Percentiles rank a stretch among this genome's conserved stretches.
Conservation (phyloP, 805 yeast genomes). For the Kodamaea jinghongensis region DNA sequence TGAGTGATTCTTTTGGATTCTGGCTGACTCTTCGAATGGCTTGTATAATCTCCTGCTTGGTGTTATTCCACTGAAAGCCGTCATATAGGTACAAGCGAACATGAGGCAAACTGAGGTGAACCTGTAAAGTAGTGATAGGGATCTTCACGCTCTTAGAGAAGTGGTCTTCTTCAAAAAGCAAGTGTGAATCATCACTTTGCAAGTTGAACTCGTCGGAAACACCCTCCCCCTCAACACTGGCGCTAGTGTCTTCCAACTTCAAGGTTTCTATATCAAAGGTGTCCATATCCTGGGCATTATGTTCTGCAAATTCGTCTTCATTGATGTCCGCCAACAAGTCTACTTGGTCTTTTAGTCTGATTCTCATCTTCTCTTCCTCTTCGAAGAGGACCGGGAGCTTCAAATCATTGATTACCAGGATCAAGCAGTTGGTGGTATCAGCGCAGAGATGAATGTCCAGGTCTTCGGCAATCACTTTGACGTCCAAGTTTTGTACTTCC, state of each 20-base stretch:
- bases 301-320: not conserved
- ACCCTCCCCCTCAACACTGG: not conserved
- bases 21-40: constrained; percentile 46
- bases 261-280: not conserved
- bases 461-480: constrained; percentile 49
- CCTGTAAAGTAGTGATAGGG: too few species aligned
- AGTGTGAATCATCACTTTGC: constrained; percentile 11
- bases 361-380: constrained; percentile 58
- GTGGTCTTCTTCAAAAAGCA: constrained; percentile 27
- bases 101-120: too few species aligned
- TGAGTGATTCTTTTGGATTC: not conserved
- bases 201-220: constrained; percentile 1
- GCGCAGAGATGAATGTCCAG: constrained; percentile 65
- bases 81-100: constrained; percentile 50
- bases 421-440: constrained; percentile 73
- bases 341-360: constrained; percentile 28
- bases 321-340: constrained; percentile 42
- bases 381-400: constrained; percentile 63
- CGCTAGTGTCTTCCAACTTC: not conserved
- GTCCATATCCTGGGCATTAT: too few species aligned
- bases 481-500: constrained; percentile 24
- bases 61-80: constrained; percentile 90
- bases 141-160: constrained; percentile 10
- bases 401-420: constrained; percentile 67
- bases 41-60: constrained; percentile 63